Evolutionary conservation across 768 basidiomycete species (phyloP).

Genomic region (Rhodotorula toruloides): DNA sequence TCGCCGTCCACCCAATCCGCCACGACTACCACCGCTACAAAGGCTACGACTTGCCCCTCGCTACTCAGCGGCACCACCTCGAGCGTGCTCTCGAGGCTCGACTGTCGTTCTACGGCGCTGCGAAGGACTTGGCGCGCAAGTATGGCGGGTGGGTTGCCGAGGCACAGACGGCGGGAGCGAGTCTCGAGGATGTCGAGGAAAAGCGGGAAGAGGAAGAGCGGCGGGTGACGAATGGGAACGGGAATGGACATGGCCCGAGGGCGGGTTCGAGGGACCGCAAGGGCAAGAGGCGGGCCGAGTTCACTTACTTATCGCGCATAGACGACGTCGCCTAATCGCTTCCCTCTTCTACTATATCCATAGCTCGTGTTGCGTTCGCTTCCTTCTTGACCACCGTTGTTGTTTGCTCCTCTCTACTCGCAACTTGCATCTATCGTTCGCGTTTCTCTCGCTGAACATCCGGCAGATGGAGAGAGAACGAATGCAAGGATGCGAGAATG

Average conservation of each 20-base stretch:
- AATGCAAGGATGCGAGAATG: no score
- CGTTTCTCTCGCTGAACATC: no score
- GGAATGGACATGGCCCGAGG: background rate
- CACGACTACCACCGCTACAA: conserved; percentile 6
- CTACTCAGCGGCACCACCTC: background rate
- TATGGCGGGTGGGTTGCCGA: background rate
- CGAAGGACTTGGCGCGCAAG: background rate
- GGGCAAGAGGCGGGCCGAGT: background rate
- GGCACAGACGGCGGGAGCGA: background rate
- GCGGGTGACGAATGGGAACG: background rate
- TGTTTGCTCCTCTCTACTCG: no score
- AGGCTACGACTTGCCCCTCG: background rate
- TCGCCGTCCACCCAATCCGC: conserved; percentile 14
- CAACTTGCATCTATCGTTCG: no score
- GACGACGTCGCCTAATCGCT: no score
- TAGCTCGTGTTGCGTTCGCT: no score
- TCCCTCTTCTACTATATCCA: no score
- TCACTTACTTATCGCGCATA: no score
- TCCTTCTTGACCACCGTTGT: no score
- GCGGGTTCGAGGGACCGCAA: background rate
- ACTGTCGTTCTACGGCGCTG: background rate
- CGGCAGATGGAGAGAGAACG: background rate
- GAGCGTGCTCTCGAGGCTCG: background rate
- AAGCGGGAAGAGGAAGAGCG: background rate
- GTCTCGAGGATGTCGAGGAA: background rate